Base-by-base conservation (phyloP, 331 rosid genomes). In the Cydonia oblonga region DNA sequence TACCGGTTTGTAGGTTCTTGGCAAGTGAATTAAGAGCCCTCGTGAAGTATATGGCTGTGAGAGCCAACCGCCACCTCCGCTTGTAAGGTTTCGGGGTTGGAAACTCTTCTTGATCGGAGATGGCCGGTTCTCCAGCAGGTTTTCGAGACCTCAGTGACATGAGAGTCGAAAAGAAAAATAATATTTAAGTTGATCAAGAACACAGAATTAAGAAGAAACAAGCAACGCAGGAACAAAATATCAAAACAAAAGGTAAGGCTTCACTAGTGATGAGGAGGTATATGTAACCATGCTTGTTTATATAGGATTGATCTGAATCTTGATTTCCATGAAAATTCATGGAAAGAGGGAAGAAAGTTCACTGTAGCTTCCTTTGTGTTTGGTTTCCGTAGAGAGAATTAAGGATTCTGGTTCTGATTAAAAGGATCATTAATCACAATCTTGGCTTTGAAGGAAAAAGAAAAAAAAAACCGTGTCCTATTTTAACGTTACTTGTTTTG, bases 31-130 rank as follows among this genome's bases (percentile, higher is more conserved):
- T 9, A 33, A 82, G 86, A 68, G 23, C 51, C 64, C 65, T 79
- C 9, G 81, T 79, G 70, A 79, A 79, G 75, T 26, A 76, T 35
- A 83, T 83, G 74, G 46, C 84, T 3, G 81, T 70, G 29, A 76
- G 52, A 29, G 79, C 84, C 69, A 63, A 26, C 67, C 79, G 62
- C 84, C 86, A 83, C 40, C 75, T 61, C 6, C 81, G 70, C 59
- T 26, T 75, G 64, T 53, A 60, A 42, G 51, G 13, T 46, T 28
- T 51, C 23, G 26, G 72, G 7, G 58, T 9, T 5, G 20, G 16
- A 44, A 24, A 8, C 14, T 62, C 29, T n/a, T 71, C 65, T 26
- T 60, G 33, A 32, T 26, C 60, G 18, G 9, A 13, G 23, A 62
- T 22, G 42, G 73, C 78, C 10, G 10, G 22, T 32, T 57, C 9